These are phyloP conservation scores for Malassezia globosa DNA, from an alignment of 1,284 basidiomycete genomes.

Conservation along the genomic window DNA sequence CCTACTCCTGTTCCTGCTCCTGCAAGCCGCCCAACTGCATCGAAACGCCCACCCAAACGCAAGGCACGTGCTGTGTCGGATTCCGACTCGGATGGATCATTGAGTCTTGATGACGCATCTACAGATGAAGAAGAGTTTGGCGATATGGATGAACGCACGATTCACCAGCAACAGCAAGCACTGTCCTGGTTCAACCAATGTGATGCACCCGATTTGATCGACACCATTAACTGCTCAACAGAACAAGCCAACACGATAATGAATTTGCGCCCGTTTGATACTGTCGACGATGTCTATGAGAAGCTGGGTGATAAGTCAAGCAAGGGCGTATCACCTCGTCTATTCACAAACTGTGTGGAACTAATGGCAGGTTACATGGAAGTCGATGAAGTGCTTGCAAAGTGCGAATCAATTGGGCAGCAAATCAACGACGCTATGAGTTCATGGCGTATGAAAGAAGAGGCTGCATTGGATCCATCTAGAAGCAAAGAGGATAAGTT, in stretches of 20 bases:
- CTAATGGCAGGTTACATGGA: constrained; percentile 77
- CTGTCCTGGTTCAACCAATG: constrained; percentile 73
- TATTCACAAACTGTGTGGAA: constrained; percentile 79
- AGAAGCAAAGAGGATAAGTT: constrained; percentile 44
- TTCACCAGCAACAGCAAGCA: constrained; percentile 30
- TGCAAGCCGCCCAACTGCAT: background rate
- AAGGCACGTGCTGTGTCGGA: constrained; percentile 11
- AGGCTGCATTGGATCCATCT: constrained; percentile 37
- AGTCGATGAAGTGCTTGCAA: constrained; percentile 76
- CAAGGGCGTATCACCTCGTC: constrained; percentile 76
- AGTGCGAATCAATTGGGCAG: constrained; percentile 72
- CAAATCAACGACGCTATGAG: constrained; percentile 58
- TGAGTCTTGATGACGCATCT: constrained; percentile 12
- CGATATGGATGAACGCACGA: constrained; percentile 25
- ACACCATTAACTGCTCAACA: constrained; percentile 73
- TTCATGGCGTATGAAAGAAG: constrained; percentile 57
- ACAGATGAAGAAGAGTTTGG: constrained; percentile 25
- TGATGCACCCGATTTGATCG: constrained; percentile 63
- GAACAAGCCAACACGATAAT: constrained; percentile 75
- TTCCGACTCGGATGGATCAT: constrained; percentile 11
- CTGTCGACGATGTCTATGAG: constrained; percentile 56
- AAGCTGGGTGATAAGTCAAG: constrained; percentile 66
- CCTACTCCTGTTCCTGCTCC: constrained; percentile 1
- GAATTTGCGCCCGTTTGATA: constrained; percentile 65
- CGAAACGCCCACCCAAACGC: constrained; percentile 14